Evolutionary conservation across 192 early-diverging fungal species (phyloP), one percentile per base, ranked within the genome.

Genomic region (Coemansia aciculifera): DNA sequence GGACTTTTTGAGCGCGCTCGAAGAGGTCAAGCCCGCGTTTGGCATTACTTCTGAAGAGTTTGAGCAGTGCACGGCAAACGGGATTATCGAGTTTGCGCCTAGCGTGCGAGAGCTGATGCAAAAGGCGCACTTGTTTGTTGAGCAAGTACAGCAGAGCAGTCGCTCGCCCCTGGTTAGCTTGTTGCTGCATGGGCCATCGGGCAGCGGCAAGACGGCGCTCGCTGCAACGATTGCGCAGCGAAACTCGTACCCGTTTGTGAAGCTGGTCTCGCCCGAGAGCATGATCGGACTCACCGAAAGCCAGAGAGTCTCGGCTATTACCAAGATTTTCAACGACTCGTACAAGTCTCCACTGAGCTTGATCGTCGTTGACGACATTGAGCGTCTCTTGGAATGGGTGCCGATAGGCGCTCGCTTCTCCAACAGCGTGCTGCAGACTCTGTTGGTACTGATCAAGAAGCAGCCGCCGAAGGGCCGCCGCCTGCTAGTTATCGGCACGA

Each of bases 271-370:
- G 0, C 96, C 97, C 11, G 97, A 98, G 68, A 85, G 85, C 21
- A 96, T 99, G 95, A 89, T 98, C 72, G 97, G 97, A 21, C 92
- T 89, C 72, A 85, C 83, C 0, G 96, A 99, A 72, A 67, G 83
- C 31, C 89, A 94, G 39, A 94, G 94, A 67, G 90, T 96, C 66
- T 86, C 85, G 49, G 82, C 88, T 6, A 97, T 99, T 74, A 94
- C 89, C 85, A 94, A 95, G 83, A 72, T 95, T n/a, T 99, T 99
- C 76, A 90, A 91, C 73, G 97, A 99, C 80, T 93, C 97, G 4
- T 97, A 98, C 86, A 95, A 95, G 73, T 97, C 95, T 2, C 94
- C 95, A 17, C 71, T 94, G 56, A 96, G 94, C 80, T 86, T 95
- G 21, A 90, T 99, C 73, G 94, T 99, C 23, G 87, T 99, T 68